Conservation (phyloP, 257 asterid species). For the Echium plantagineum region DNA sequence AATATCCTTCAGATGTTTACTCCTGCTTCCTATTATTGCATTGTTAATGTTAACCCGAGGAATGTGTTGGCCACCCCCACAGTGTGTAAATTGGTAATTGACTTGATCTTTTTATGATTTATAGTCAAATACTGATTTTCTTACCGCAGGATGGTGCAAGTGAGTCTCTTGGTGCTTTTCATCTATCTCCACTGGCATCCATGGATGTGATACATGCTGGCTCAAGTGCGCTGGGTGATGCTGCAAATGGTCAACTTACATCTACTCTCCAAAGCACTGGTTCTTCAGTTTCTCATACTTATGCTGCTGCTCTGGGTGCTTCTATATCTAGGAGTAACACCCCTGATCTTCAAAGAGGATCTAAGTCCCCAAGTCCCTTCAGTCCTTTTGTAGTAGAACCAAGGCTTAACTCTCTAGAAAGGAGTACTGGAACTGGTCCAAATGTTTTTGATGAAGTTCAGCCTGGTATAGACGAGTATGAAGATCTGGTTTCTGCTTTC, state of each 20-base stretch:
- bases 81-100: too few species aligned
- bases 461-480: constrained; percentile 25
- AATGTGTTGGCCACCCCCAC: too few species aligned
- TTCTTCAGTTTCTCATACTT: constrained; percentile 31
- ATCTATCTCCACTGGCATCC: constrained; percentile 30
- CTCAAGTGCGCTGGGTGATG: constrained; percentile 22
- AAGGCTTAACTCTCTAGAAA: constrained; percentile 31
- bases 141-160: constrained; percentile 26
- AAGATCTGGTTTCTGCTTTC: constrained; percentile 46
- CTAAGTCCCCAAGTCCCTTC: constrained; percentile 53
- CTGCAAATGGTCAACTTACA: too few species aligned
- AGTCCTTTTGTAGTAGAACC: constrained; percentile 37
- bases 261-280: constrained; percentile 26
- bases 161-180: constrained; percentile 30
- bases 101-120: too few species aligned
- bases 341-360: constrained; percentile 47
- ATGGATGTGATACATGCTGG: constrained; percentile 27
- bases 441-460: constrained; percentile 24
- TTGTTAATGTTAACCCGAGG: too few species aligned
- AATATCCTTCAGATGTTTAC: too few species aligned
- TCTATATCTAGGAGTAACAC: constrained; percentile 50
- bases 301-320: constrained; percentile 45
- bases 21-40: too few species aligned
- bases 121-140: neutral
- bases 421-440: constrained; percentile 18